phyloP scores from a whole-genome alignment of 176 grass and related monocot genomes.

The Musa troglodytarum region DNA sequence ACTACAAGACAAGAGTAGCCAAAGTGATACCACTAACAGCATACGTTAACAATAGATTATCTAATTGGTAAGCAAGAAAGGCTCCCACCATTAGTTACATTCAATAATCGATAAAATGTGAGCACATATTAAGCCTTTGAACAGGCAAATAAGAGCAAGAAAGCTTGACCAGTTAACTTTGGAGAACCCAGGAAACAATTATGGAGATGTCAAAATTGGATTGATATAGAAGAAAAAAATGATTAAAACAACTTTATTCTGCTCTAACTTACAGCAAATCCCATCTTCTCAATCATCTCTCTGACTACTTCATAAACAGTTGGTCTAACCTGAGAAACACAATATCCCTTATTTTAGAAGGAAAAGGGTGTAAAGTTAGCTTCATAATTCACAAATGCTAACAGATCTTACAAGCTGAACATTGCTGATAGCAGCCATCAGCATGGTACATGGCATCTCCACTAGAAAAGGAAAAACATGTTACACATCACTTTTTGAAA shows the following conservation, averaged over 20 bases:
- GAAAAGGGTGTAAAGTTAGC: not conserved
- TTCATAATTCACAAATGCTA: slow-evolving; percentile 7
- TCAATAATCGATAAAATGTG: no score
- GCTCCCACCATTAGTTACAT: no score
- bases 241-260: not conserved
- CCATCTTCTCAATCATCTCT: slow-evolving; percentile 85
- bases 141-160: no score
- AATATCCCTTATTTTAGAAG: not conserved
- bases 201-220: not conserved
- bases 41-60: no score
- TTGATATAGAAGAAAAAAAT: not conserved
- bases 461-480: slow-evolving; percentile 31
- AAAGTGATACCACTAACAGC: not conserved
- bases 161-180: not conserved
- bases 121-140: no score
- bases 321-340: slow-evolving; percentile 59
- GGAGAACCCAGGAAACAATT: not conserved
- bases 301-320: slow-evolving; percentile 70
- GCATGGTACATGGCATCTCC: slow-evolving; percentile 71
- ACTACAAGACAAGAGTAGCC: not conserved
- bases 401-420: slow-evolving; percentile 54
- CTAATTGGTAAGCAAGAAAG: no score
- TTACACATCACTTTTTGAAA: not conserved
- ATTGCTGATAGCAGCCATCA: slow-evolving; percentile 69
- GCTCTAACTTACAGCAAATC: slow-evolving; percentile 50